Base-by-base conservation (phyloP, 768 basidiomycete genomes). In the Suillus weaverae region DNA sequence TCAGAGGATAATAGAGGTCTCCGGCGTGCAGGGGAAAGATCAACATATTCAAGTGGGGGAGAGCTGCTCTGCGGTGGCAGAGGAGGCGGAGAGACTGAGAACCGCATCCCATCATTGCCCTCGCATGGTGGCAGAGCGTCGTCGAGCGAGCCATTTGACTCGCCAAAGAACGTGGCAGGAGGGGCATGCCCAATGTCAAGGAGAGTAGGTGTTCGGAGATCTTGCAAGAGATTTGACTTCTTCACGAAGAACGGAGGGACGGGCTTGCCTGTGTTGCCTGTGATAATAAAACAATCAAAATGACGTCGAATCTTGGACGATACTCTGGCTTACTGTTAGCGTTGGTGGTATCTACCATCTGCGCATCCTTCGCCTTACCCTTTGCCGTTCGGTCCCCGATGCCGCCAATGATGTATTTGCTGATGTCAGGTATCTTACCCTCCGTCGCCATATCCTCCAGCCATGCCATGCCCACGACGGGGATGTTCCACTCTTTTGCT, bases 401-500 rank as follows among this genome's bases (percentile, higher is more conserved):
- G 32, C 64, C 48, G 39, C 53, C 67, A 3, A 79, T 79, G 20
- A 81, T 63, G 67, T 79, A 81, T 26, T 70, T 71, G 11, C 76
- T 65, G 4, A 74, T 67, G 1, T 60, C 33, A 0, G 84, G 85
- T 43, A 92, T 72, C 2, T 54, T 57, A 0, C 90, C 92, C 0
- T 76, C 81, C 33, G 70, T 72, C 10, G 84, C 88, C 67, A 93
- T 85, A 0, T 79, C 78, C 14, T 80, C 80, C 20, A 97, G 72
- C 94, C 94, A 97, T 10, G 77, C 79, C 73, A 90, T 79, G 43
- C 83, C 80, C 26, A 96, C 81, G n/a, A 92, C 85, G 0, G 89
- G 87, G 9, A 90, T 84, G 16, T 81, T 82, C 95, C 95, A 97
- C 72, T 92, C 86, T 44, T 74, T 71, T 2, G 95, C 94, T 73